Base-by-base conservation (phyloP, 2,329 filamentous ascomycete species). In the Fusarium sp. region DNA sequence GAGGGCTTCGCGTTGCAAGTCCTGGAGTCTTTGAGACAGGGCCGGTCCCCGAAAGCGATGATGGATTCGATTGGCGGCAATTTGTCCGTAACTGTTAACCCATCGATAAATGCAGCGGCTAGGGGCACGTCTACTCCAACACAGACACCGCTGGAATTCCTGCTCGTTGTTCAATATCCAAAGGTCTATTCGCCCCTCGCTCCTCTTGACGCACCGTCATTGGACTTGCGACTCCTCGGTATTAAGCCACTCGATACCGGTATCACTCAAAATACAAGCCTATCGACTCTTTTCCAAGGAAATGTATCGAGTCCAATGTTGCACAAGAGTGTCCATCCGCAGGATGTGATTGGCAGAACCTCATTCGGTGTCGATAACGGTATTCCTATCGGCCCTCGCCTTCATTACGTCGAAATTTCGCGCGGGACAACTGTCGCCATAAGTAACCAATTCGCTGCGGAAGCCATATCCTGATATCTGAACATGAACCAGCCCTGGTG, bases 301-400 rank as follows among this genome's bases (percentile, higher is more conserved):
- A 0, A 0, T 22, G 20, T 41, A 10, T 10, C 39, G 1, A 22
- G n/a, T 3, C 0, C 0, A 7, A 3, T 9, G 8, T 5, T 22
- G 5, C 5, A 22, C 8, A 42, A 27, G 13, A 15, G 6, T 22
- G 39, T 42, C 1, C 13, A 15, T 4, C 39, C 39, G 3, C n/a
- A 4, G 13, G 39, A 42, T 3, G 5, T 42, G 13, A 6, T 42
- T 5, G 5, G 14, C n/a, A 15, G 14, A 10, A 15, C 39, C 2
- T 10, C n/a, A 1, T 42, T 42, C 1, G 9, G n/a, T 1, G n/a
- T 3, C 9, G n/a, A 22, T 1, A 42, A 42, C n/a, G 4, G 14
- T 5, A 42, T 42, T 4, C 10, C 4, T 6, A 22, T 17, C 2
- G 41, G 22, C n/a, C n/a, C n/a, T 42, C n/a, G 39, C 4, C 39